Evolutionary conservation across 352 stramenopile genomes (phyloP), one percentile per base, ranked within the genome.

Genomic region (Thraustochytrium sp.): DNA sequence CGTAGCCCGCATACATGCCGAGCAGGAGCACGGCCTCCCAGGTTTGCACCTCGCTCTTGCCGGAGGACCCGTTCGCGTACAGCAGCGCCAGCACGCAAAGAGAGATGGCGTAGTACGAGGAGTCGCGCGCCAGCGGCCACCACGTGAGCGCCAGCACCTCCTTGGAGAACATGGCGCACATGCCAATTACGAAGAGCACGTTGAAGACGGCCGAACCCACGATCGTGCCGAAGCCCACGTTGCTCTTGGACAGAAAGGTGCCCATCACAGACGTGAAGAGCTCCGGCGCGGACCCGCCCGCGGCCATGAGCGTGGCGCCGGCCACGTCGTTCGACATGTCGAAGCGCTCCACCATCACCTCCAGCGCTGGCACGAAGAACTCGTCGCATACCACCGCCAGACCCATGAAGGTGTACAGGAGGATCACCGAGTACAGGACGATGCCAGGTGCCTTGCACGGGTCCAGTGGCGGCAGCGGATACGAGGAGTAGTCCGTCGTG

Each of bases 171-270:
- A 93, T 82, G 44, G 88, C 88, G 74, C 90, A 94, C 82, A 92
- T 88, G 13, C 86, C 92, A 82, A 94, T 93, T 23, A 95, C 91
- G 77, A 94, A 93, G 3, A 95, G 85, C 4, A 94, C 90, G 86
- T 95, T 95, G 85, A 95, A 95, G 44, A 93, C 89, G 3, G 91
- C 92, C 3, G 86, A 92, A 42, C 92, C 92, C 3, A 95, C 90
- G 86, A 95, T 94, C 21, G 92, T 95, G 68, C 92, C 91, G 84
- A 94, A 93, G 13, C 92, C 92, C 53, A 94, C 89, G 63, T 93
- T 89, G n/a, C 82, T 90, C 78, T 91, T 63, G 1, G 90, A 90
- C 11, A 90, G 48, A 85, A 94, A 94, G 2, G 87, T 91, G 40
- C 90, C 90, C 40, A 93, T 90, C 46, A 94, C 75, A 34, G 85